Evolutionary conservation across 2,329 filamentous ascomycete species (phyloP).

Genomic region (Epichloe hybrida): DNA sequence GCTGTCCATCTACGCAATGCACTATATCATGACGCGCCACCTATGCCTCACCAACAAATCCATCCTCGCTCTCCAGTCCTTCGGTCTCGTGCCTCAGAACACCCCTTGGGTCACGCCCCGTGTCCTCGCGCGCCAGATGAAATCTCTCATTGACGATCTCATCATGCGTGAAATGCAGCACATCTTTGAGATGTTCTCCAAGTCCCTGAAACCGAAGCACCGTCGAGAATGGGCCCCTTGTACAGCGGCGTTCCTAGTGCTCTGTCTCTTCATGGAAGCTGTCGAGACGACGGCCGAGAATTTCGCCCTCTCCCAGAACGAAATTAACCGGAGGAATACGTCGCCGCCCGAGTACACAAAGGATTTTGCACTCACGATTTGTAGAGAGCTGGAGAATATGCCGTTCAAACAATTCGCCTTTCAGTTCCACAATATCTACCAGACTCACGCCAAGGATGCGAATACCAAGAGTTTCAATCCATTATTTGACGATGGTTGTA

Average conservation of each 20-base stretch:
- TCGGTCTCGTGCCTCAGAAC: conserved; percentile 30
- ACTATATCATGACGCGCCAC: conserved; percentile 43
- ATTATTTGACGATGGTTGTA: conserved; percentile 30
- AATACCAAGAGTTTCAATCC: conserved; percentile 41
- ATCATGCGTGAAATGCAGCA: conserved; percentile 36
- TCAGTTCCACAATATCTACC: conserved; percentile 46
- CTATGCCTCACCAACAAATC: conserved; percentile 35
- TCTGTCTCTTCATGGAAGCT: conserved; percentile 46
- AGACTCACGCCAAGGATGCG: conserved; percentile 38
- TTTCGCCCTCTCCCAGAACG: conserved; percentile 37
- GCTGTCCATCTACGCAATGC: conserved; percentile 41
- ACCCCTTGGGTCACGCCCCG: conserved; percentile 35
- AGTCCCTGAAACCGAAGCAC: conserved; percentile 39
- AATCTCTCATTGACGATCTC: conserved; percentile 41
- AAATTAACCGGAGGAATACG: conserved; percentile 30
- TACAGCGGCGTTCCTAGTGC: conserved; percentile 40
- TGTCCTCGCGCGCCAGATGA: conserved; percentile 42
- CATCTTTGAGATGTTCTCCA: conserved; percentile 39
- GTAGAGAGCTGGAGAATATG: conserved; percentile 40
- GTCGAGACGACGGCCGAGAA: conserved; percentile 39
- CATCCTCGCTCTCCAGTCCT: conserved; percentile 26
- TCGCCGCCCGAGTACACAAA: conserved; percentile 24
- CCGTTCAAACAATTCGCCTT: conserved; percentile 47
- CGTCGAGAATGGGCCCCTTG: conserved; percentile 43
- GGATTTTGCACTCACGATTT: conserved; percentile 31